Evolutionary conservation across 768 basidiomycete genomes (phyloP).

Genomic region (Suillus decipiens): DNA sequence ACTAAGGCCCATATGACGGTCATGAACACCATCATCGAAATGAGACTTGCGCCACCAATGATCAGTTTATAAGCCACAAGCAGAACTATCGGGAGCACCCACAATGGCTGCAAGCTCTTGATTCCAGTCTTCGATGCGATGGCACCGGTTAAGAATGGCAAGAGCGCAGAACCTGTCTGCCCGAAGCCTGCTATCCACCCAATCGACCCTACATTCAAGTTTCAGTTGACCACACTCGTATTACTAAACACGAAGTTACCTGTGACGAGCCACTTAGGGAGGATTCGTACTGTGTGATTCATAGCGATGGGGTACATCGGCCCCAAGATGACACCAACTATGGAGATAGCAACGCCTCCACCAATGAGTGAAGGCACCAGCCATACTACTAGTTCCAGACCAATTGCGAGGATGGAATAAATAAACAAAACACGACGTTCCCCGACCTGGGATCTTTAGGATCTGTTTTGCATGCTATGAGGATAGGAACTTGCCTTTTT

Average conservation of each 20-base stretch:
- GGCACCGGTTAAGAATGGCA: conserved; percentile 54
- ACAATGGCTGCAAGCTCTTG: conserved; percentile 50
- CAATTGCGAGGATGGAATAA: conserved; percentile 35
- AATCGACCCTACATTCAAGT: conserved; percentile 29
- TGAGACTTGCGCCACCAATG: conserved; percentile 18
- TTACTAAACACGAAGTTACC: conserved; percentile 12
- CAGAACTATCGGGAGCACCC: conserved; percentile 20
- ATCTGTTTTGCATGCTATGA: conserved; percentile 1
- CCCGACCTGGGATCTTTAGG: conserved; percentile 25
- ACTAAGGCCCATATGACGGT: conserved; percentile 43
- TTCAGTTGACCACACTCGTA: conserved; percentile 36
- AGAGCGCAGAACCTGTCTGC: conserved; percentile 48
- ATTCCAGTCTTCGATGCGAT: conserved; percentile 45
- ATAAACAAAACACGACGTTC: conserved; percentile 31
- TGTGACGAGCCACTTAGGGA: conserved; percentile 38
- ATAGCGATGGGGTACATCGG: conserved; percentile 68
- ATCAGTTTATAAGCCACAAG: background rate
- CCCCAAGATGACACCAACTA: conserved; percentile 71
- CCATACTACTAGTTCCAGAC: conserved; percentile 71
- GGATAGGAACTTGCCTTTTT: conserved; percentile 20
- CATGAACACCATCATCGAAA: conserved; percentile 47
- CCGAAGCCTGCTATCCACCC: conserved; percentile 58
- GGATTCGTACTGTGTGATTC: conserved; percentile 35
- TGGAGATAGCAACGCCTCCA: conserved; percentile 60
- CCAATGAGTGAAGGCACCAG: conserved; percentile 65